phyloP scores from a whole-genome alignment of 176 grass and related monocot species.

The Calamus simplicifolius region DNA sequence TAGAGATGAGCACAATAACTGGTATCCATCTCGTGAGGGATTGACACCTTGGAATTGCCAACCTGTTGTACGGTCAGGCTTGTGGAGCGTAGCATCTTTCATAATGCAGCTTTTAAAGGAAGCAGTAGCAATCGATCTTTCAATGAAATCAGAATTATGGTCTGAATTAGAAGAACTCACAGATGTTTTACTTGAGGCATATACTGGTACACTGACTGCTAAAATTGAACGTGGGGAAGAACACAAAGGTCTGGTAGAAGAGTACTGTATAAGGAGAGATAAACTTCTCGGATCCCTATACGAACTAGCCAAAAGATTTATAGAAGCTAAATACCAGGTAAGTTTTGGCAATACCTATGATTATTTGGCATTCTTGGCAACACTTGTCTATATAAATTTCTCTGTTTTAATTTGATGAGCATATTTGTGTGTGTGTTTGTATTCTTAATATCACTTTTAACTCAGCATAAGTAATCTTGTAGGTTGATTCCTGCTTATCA shows the following conservation, averaged over 20 bases:
- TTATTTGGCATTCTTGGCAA: conserved; percentile 6
- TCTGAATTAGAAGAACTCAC: conserved; percentile 68
- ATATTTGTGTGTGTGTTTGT: too few relatives aligned
- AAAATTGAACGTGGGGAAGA: conserved; percentile 79
- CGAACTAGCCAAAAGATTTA: conserved; percentile 72
- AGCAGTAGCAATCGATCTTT: conserved; percentile 35
- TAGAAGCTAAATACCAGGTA: conserved; percentile 78
- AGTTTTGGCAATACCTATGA: conserved; percentile 1
- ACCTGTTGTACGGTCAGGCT: conserved; percentile 60
- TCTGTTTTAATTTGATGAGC: conserved; percentile 15
- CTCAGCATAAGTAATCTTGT: too few relatives aligned
- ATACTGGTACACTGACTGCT: conserved; percentile 59
- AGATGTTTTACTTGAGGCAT: conserved; percentile 79
- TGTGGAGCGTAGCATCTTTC: conserved; percentile 73
- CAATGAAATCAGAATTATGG: conserved; percentile 53
- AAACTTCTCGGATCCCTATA: conserved; percentile 79
- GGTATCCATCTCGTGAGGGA: conserved; percentile 96
- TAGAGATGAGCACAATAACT: conserved; percentile 59
- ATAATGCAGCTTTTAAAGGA: conserved; percentile 71
- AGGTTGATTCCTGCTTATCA: too few relatives aligned
- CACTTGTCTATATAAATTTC: conserved; percentile 7
- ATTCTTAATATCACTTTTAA: too few relatives aligned
- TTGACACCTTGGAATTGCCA: conserved; percentile 82
- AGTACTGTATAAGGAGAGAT: conserved; percentile 81
- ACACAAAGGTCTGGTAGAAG: conserved; percentile 60